A percentile compares a stretch with the other conserved stretches of the same genome.
Conservation (phyloP, 495 filamentous ascomycete species). For the Aspergillus coremiiformis region DNA sequence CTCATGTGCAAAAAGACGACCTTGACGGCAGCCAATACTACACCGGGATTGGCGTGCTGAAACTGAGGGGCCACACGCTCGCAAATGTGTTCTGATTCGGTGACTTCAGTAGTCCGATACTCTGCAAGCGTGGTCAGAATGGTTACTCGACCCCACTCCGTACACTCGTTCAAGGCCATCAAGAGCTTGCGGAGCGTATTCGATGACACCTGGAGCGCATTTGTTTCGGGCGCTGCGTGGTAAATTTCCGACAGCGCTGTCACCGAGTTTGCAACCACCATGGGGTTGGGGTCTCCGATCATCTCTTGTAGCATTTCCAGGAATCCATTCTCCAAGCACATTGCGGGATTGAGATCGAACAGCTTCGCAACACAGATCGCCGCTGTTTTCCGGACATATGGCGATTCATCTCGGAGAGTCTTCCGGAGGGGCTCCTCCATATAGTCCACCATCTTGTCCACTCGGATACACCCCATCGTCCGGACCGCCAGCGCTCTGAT, state of each 20-base stretch:
- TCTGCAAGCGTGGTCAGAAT: conserved; percentile 86
- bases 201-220: conserved; percentile 72
- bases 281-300: conserved; percentile 95
- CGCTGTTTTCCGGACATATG: conserved; percentile 96
- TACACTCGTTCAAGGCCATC: conserved; percentile 97
- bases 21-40: conserved; percentile 95
- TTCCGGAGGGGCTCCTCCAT: conserved; percentile 98
- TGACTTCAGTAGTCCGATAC: conserved; percentile 76
- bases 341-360: conserved; percentile 83
- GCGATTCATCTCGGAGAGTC: conserved; percentile 92
- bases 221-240: conserved; percentile 84
- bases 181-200: conserved; percentile 85
- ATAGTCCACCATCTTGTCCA: conserved; percentile 99
- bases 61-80: conserved; percentile 94
- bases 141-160: conserved; percentile 97
- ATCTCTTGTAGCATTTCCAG: conserved; percentile 92
- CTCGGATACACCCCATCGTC: conserved; percentile 98
- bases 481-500: conserved; percentile 91
- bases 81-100: conserved; percentile 97
- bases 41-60: conserved; percentile 95
- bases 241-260: conserved; percentile 87
- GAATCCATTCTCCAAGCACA: conserved; percentile 96
- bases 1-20: conserved; percentile 97
- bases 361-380: conserved; percentile 97
- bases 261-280: conserved; percentile 97